These are phyloP conservation scores for Aspergillus brasiliensis DNA, from an alignment of 2,329 filamentous ascomycete genomes.

Conservation along the genomic window DNA sequence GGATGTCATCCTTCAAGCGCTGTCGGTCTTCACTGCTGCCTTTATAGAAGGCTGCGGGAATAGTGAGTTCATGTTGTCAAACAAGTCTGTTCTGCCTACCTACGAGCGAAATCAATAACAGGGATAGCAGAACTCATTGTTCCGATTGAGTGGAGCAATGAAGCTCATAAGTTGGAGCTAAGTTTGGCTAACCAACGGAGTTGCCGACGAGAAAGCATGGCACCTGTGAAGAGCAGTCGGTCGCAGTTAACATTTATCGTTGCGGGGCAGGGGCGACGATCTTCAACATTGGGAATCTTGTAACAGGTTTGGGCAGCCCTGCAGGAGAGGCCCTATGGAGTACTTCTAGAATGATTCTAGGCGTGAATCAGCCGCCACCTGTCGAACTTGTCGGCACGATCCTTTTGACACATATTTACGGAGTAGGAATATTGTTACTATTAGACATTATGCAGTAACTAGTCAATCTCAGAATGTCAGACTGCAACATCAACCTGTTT, in stretches of 20 bases:
- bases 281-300: no score
- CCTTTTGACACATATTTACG: no score
- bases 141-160: not conserved
- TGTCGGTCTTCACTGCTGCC: conserved; percentile 1
- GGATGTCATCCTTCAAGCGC: conserved; percentile 38
- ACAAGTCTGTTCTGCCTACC: not conserved
- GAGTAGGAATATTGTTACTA: no score
- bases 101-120: not conserved
- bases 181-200: no score
- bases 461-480: no score
- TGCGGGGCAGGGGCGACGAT: not conserved
- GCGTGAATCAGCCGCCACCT: no score
- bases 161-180: not conserved
- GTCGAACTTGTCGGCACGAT: no score
- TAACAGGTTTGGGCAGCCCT: not conserved
- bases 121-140: not conserved
- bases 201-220: no score
- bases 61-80: not conserved
- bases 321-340: not conserved
- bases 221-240: not conserved
- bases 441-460: no score
- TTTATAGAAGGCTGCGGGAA: not conserved
- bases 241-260: not conserved
- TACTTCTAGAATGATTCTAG: not conserved
- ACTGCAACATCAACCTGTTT: no score